These are phyloP conservation scores for Geotrichum reessii DNA, from an alignment of 1,139 yeast genomes.

Conservation along the genomic window DNA sequence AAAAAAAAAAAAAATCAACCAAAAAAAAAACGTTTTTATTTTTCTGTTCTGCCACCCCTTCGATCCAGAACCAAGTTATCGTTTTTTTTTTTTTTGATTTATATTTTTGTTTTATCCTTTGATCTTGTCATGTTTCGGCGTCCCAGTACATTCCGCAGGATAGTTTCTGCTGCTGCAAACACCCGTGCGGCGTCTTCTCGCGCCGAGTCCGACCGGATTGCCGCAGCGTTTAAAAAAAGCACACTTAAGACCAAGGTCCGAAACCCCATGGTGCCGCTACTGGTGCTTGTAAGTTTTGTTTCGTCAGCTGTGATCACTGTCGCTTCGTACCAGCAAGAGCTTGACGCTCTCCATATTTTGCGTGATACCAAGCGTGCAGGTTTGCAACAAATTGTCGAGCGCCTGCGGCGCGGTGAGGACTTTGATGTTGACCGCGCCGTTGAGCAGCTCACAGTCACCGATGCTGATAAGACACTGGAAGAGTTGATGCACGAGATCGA, in stretches of 20 bases:
- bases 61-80: neutral
- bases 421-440: slow-evolving; percentile 14
- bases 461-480: slow-evolving; percentile 16
- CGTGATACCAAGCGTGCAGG: slow-evolving; percentile 6
- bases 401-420: slow-evolving; percentile 7
- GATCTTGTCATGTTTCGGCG: neutral
- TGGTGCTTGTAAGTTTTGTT: slow-evolving; percentile 14
- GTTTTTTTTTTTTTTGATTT: neutral
- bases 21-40: neutral
- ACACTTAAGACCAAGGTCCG: slow-evolving; percentile 8
- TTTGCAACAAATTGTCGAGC: slow-evolving; percentile 1
- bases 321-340: slow-evolving; percentile 16
- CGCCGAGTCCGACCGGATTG: slow-evolving; percentile 6
- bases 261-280: slow-evolving; percentile 18
- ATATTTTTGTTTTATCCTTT: neutral
- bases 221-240: slow-evolving; percentile 13
- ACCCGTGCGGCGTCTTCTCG: neutral
- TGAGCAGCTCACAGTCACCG: slow-evolving; percentile 8
- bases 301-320: slow-evolving; percentile 18
- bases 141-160: neutral
- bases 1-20: neutral
- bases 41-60: neutral
- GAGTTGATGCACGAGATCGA: slow-evolving; percentile 18
- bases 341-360: slow-evolving; percentile 1
- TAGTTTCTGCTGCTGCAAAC: neutral